A percentile compares a stretch with the other conserved stretches of the same genome.
These are phyloP conservation scores for Suillus variegatus DNA, from an alignment of 768 basidiomycete genomes.

Conservation along the genomic window DNA sequence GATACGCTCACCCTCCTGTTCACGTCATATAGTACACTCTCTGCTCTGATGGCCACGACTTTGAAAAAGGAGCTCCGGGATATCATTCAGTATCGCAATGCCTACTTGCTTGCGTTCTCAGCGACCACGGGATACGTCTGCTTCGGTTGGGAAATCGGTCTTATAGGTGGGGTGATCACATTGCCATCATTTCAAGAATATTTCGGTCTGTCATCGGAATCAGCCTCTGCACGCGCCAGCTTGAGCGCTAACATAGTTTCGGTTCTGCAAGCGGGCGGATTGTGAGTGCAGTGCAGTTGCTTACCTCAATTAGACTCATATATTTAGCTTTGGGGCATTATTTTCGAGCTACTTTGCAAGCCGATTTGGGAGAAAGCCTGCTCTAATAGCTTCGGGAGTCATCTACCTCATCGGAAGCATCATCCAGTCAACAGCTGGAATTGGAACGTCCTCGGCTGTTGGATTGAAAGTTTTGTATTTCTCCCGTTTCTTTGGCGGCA, in stretches of 20 bases:
- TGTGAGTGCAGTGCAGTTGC: constrained; percentile 22
- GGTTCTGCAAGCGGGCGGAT: constrained; percentile 36
- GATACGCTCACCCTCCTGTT: neutral
- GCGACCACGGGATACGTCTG: constrained; percentile 36
- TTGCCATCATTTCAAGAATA: constrained; percentile 38
- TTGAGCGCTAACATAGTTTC: constrained; percentile 41
- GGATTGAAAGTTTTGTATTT: constrained; percentile 33
- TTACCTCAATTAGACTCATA: neutral
- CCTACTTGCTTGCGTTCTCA: constrained; percentile 35
- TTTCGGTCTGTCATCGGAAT: constrained; percentile 32
- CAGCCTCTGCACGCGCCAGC: constrained; percentile 24
- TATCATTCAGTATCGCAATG: constrained; percentile 33
- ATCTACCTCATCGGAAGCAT: constrained; percentile 36
- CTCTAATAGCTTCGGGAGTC: constrained; percentile 30
- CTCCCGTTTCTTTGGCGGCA: constrained; percentile 47
- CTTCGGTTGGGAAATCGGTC: constrained; percentile 39
- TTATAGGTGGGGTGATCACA: constrained; percentile 38
- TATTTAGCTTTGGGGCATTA: constrained; percentile 30
- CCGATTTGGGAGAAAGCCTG: constrained; percentile 38
- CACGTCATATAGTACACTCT: neutral
- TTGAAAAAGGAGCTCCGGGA: constrained; percentile 23
- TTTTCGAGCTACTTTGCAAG: constrained; percentile 28
- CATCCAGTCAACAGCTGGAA: constrained; percentile 36
- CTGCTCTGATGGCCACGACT: constrained; percentile 8
- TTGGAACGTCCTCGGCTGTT: constrained; percentile 27